Evolutionary conservation across 2,329 filamentous ascomycete genomes (phyloP).

Genomic region (Penicillium sp.): DNA sequence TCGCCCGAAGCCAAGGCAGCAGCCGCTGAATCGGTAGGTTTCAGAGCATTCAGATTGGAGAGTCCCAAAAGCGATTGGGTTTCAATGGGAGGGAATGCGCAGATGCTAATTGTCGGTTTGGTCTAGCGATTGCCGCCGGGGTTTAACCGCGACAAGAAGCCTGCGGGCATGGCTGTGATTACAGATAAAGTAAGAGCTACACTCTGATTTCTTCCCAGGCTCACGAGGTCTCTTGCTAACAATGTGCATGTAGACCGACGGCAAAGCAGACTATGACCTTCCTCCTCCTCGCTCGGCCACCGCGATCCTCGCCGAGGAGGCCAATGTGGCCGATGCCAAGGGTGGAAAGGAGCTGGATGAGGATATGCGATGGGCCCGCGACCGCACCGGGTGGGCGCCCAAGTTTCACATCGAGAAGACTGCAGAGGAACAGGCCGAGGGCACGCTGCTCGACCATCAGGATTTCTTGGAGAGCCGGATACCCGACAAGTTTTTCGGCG

Average conservation of each 20-base stretch:
- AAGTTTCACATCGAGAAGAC: constrained; percentile 66
- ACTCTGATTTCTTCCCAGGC: neutral
- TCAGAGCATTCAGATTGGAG: neutral
- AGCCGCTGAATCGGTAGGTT: constrained; percentile 72
- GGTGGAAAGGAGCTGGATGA: constrained; percentile 54
- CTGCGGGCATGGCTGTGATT: constrained; percentile 56
- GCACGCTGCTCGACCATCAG: constrained; percentile 78
- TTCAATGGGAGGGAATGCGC: neutral
- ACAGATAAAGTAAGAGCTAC: constrained; percentile 66
- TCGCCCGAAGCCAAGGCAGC: constrained; percentile 80
- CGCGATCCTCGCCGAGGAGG: constrained; percentile 51
- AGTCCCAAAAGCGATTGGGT: neutral
- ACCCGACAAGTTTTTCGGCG: constrained; percentile 88
- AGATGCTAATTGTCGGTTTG: constrained; percentile 15
- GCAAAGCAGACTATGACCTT: constrained; percentile 71
- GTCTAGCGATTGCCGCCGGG: constrained; percentile 63
- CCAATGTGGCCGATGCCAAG: constrained; percentile 56
- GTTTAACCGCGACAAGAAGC: constrained; percentile 56
- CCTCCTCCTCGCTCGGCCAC: constrained; percentile 68
- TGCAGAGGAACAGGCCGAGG: constrained; percentile 58
- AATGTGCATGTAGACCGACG: constrained; percentile 59
- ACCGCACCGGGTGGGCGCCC: constrained; percentile 83
- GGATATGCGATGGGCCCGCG: constrained; percentile 58
- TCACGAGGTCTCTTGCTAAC: neutral
- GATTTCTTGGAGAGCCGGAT: constrained; percentile 83